phyloP scores from a whole-genome alignment of 1,284 basidiomycete genomes.

The Exobasidium cylindrosporum region DNA sequence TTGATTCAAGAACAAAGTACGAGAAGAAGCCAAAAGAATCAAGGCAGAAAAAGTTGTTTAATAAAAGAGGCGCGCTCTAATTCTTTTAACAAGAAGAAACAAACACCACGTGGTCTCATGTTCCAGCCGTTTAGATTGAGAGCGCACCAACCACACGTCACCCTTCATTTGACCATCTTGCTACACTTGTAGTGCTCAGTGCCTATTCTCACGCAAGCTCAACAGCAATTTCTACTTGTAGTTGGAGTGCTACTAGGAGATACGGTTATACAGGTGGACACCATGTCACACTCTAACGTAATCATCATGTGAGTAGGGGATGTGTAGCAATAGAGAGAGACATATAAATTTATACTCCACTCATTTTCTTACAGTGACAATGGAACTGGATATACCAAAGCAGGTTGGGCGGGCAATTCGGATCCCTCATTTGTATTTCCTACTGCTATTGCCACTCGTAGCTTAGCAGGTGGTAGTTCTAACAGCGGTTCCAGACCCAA shows the following conservation, averaged over 20 bases:
- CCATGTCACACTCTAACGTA: constrained; percentile 54
- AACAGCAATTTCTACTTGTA: too few relatives aligned
- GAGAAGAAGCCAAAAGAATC: not conserved
- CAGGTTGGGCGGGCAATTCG: constrained; percentile 94
- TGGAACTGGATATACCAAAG: constrained; percentile 95
- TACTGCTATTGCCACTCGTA: constrained; percentile 53
- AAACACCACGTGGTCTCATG: not conserved
- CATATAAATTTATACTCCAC: too few relatives aligned
- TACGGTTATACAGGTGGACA: constrained; percentile 12
- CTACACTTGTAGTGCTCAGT: too few relatives aligned
- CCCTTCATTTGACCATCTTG: too few relatives aligned
- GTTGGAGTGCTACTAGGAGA: too few relatives aligned
- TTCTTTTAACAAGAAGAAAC: not conserved
- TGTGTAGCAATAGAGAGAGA: constrained; percentile 22
- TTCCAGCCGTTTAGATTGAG: not conserved
- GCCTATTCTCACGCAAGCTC: too few relatives aligned
- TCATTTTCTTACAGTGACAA: constrained; percentile 93
- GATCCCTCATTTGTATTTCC: constrained; percentile 78
- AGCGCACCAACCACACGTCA: not conserved
- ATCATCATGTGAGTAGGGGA: constrained; percentile 41
- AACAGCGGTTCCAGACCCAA: constrained; percentile 63
- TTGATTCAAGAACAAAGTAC: constrained; percentile 1
- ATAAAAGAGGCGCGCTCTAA: not conserved
- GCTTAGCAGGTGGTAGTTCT: constrained; percentile 25
- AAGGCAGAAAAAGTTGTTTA: not conserved